phyloP scores from a whole-genome alignment of 2,329 filamentous ascomycete genomes.

The Talaromyces sp. region DNA sequence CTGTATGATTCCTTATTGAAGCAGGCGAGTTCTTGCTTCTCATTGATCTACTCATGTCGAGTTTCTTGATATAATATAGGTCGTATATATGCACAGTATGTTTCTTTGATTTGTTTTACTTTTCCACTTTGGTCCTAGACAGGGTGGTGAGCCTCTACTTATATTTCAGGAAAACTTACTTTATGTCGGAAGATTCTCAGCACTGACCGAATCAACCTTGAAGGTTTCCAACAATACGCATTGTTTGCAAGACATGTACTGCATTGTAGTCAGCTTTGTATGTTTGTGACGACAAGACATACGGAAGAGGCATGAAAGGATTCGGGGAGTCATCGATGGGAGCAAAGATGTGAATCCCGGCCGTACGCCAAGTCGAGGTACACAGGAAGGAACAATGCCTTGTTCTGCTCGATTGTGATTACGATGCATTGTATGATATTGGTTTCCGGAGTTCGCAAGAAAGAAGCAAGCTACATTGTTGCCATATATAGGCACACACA shows the following conservation, averaged over 20 bases:
- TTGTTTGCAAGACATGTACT: neutral
- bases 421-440: neutral
- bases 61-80: neutral
- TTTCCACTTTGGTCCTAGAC: neutral
- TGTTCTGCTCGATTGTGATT: neutral
- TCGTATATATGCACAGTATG: neutral
- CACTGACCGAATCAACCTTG: neutral
- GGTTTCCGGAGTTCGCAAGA: neutral
- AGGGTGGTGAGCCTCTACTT: neutral
- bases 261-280: neutral
- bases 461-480: neutral
- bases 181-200: neutral
- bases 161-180: neutral
- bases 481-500: neutral
- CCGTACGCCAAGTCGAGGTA: neutral
- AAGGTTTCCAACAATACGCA: no score
- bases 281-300: neutral
- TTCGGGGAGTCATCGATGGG: neutral
- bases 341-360: neutral
- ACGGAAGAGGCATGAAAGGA: neutral
- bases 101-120: neutral
- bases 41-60: neutral
- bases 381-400: neutral
- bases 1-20: neutral
- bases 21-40: no score